phyloP scores from a whole-genome alignment of 371 early-diverging fungal species.

The Mortierella sp. region DNA sequence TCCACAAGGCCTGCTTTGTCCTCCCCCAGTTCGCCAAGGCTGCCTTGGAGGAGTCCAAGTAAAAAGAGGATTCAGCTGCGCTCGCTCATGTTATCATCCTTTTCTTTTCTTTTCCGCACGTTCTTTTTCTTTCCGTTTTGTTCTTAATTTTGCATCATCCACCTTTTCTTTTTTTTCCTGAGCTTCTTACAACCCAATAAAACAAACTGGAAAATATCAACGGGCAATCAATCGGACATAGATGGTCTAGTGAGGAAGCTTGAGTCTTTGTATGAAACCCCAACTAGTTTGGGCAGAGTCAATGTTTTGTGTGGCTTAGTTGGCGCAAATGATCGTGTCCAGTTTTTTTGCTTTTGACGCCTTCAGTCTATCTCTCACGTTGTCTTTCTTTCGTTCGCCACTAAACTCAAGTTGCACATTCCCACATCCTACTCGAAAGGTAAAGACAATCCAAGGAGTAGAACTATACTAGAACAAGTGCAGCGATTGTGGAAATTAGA shows the following conservation, averaged over 20 bases:
- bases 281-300: background rate
- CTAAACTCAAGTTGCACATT: background rate
- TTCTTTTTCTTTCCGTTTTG: background rate
- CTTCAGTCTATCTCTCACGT: background rate
- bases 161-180: constrained; percentile 6
- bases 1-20: constrained; percentile 94
- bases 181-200: background rate
- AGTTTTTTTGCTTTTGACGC: background rate
- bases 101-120: background rate
- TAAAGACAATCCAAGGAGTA: background rate
- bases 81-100: background rate
- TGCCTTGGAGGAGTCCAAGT: constrained; percentile 59
- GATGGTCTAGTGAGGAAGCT: too few relatives aligned
- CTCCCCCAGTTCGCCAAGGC: constrained; percentile 89
- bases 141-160: constrained; percentile 12
- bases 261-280: background rate
- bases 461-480: background rate
- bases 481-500: background rate
- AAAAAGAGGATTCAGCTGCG: background rate
- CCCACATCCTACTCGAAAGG: background rate
- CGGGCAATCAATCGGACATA: too few relatives aligned
- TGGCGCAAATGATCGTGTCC: background rate
- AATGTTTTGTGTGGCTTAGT: constrained; percentile 7
- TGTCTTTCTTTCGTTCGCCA: background rate
- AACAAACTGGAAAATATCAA: constrained; percentile 1